Evolutionary conservation across 352 stramenopile genomes (phyloP).

Genomic region (Bremia lactucae): DNA sequence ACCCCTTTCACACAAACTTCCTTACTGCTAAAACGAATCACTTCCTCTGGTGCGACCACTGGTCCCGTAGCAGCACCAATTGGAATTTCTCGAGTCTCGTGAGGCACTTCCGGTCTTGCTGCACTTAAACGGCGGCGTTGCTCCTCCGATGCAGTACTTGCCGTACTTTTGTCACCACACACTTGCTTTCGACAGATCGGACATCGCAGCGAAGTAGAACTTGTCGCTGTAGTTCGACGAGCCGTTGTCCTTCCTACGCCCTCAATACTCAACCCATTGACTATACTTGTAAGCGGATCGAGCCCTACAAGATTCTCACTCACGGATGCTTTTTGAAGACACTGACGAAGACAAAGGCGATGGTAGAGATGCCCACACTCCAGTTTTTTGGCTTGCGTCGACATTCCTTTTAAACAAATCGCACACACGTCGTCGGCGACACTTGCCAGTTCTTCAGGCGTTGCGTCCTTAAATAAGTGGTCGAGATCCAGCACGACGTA

Average conservation of each 20-base stretch:
- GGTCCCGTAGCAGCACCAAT: conserved; percentile 3
- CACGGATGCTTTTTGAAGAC: conserved; percentile 53
- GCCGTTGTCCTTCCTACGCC: conserved; percentile 2
- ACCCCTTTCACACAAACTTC: background rate
- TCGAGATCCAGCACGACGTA: conserved; percentile 65
- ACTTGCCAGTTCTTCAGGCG: conserved; percentile 35
- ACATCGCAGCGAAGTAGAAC: conserved; percentile 33
- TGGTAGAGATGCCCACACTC: conserved; percentile 67
- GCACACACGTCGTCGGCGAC: conserved; percentile 70
- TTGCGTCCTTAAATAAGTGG: conserved; percentile 47
- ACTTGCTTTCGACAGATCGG: conserved; percentile 58
- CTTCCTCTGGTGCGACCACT: conserved; percentile 28
- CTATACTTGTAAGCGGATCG: conserved; percentile 17
- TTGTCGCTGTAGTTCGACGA: background rate
- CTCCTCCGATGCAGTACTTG: conserved; percentile 2
- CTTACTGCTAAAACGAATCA: conserved; percentile 73
- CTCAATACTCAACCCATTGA: conserved; percentile 29
- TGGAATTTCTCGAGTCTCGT: conserved; percentile 1
- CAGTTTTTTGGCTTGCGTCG: conserved; percentile 57
- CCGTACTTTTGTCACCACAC: conserved; percentile 26
- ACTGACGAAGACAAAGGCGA: conserved; percentile 62
- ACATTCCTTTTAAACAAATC: conserved; percentile 70
- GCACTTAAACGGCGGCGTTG: conserved; percentile 6
- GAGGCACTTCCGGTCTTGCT: conserved; percentile 6
- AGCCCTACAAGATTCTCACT: conserved; percentile 41